Percentiles rank a stretch among this genome's conserved stretches.
Conservation (phyloP, 768 basidiomycete genomes). For the Amanita polypyramis region DNA sequence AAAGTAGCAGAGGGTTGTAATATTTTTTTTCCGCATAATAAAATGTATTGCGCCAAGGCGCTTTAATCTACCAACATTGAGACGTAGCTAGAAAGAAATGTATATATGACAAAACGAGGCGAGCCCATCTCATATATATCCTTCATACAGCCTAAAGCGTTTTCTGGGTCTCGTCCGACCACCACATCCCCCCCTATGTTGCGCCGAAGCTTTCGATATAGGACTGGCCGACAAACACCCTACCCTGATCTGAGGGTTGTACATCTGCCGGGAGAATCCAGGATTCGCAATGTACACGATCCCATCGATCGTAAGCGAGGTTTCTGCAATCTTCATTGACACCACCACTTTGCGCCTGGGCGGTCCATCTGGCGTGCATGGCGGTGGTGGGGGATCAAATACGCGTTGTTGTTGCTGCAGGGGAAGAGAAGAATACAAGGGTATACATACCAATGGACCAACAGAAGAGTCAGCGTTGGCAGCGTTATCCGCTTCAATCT, state of each 20-base stretch:
- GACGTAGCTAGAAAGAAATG: too few relatives aligned
- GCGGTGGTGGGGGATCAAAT: conserved; percentile 70
- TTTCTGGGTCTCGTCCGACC: too few relatives aligned
- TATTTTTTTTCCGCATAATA: too few relatives aligned
- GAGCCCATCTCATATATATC: too few relatives aligned
- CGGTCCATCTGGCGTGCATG: conserved; percentile 26
- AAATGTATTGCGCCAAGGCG: too few relatives aligned
- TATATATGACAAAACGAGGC: too few relatives aligned
- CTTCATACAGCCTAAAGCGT: too few relatives aligned
- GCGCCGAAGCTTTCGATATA: conserved; percentile 84
- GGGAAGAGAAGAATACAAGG: conserved; percentile 80
- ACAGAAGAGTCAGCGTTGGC: conserved; percentile 56
- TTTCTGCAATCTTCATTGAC: conserved; percentile 93
- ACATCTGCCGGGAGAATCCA: conserved; percentile 80
- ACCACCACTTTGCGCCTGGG: conserved; percentile 88
- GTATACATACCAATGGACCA: conserved; percentile 36
- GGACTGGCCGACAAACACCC: conserved; percentile 85
- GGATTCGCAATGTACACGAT: conserved; percentile 92
- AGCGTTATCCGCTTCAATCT: conserved; percentile 14
- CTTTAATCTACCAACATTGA: too few relatives aligned
- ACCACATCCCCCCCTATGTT: conserved; percentile 87
- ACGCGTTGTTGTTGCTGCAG: conserved; percentile 82
- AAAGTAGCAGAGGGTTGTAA: too few relatives aligned
- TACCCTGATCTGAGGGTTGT: conserved; percentile 82
- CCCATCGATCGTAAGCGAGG: conserved; percentile 90